These are phyloP conservation scores for Prunus persica DNA, from an alignment of 306 rosid species.

Conservation along the genomic window Prunus_persica_NCBIv2 NC_034010.1:28828001-28828500, in stretches of 20 bases:
- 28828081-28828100: not conserved
- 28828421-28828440: too few species aligned
- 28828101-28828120: not conserved
- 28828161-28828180: slow-evolving; percentile 26
- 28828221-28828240: slow-evolving; percentile 19
- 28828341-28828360: slow-evolving; percentile 20
- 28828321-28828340: slow-evolving; percentile 23
- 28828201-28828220: slow-evolving; percentile 14
- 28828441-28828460: too few species aligned
- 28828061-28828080: not conserved
- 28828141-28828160: slow-evolving; percentile 10
- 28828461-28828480: too few species aligned
- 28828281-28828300: slow-evolving; percentile 28
- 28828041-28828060: too few species aligned
- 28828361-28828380: slow-evolving; percentile 26
- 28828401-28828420: too few species aligned
- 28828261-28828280: slow-evolving; percentile 32
- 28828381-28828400: not conserved
- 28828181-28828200: slow-evolving; percentile 24
- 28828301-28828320: slow-evolving; percentile 10
- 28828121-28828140: slow-evolving; percentile 12
- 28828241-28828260: slow-evolving; percentile 19
- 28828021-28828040: too few species aligned
- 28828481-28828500: too few species aligned
- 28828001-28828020: too few species aligned